Evolutionary conservation across 2,329 filamentous ascomycete genomes (phyloP), one percentile per base, ranked within the genome.

Genomic region (Rhytidhysteron rufulum): DNA sequence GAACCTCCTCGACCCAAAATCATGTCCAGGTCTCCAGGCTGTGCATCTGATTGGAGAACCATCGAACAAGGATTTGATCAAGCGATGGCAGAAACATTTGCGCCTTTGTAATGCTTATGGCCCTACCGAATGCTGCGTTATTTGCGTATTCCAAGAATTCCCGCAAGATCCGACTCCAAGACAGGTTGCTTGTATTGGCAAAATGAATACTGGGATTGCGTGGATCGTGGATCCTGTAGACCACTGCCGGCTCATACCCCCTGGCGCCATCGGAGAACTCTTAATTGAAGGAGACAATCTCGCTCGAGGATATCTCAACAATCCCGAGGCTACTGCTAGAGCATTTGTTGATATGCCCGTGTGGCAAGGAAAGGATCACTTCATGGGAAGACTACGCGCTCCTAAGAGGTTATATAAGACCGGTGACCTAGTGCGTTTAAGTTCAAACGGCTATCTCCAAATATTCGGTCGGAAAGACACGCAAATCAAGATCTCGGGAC

Each of bases 281-380:
- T 67, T 78, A 5, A 71, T 82, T 18, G 75, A 79, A 44, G 75
- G 76, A 0, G 72, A 72, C 2, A 73, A 53, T 25, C 46, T 65
- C 5, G 54, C 54, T 9, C 50, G 49, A 19, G 40, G 40, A 17
- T 24, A 42, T 21, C 24, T 40, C 22, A 20, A 40, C 15, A 34
- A 56, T 27, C 22, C 34, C 4, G 45, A 27, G 13, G 49, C 52
- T 29, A 55, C 54, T 2, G 42, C 45, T 7, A 40, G 42, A 4
- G 39, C 42, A 2, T 60, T 58, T 34, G 39, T 60, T 10, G 15
- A 34, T n/a, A 34, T 42, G 17, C 44, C 51, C 11, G 24, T 21
- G 7, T 52, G 49, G 49, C 21, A 30, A 11, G 17, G 29, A 25
- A 30, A n/a, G 8, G 3, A n/a, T 13, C 7, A 27, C 7, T 8